Percentiles rank a stretch among this genome's conserved stretches.
Evolutionary conservation across 441 rosid genomes (phyloP).

Genomic region (Populus hybrid): DNA sequence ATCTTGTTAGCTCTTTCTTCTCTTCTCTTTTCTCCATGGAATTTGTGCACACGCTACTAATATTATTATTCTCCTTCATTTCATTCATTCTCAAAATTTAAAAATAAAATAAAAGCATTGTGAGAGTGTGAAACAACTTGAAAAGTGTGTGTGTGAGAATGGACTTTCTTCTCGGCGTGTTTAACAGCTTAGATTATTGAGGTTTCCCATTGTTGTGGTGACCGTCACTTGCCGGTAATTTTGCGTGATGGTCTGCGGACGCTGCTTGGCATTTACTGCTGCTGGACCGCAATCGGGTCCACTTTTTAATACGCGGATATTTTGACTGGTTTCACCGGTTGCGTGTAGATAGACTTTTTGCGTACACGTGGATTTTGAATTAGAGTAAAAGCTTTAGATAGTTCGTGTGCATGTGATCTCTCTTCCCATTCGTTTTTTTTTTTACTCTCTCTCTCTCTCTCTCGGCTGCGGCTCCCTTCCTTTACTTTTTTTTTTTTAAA

Average conservation of each 20-base stretch:
- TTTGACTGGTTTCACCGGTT: conserved; percentile 54
- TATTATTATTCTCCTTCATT: neutral
- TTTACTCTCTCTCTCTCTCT: conserved; percentile 17
- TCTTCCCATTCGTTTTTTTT: neutral
- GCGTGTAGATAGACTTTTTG: neutral
- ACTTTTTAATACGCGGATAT: conserved; percentile 37
- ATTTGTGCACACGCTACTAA: conserved; percentile 11
- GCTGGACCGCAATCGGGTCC: conserved; percentile 31
- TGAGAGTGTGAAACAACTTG: conserved; percentile 15
- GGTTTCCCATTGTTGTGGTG: conserved; percentile 49
- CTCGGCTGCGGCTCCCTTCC: conserved; percentile 16
- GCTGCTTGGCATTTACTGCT: conserved; percentile 55
- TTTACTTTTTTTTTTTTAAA: neutral
- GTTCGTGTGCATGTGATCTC: conserved; percentile 32
- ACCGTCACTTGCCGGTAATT: conserved; percentile 66
- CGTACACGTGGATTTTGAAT: conserved; percentile 9
- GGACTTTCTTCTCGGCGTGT: conserved; percentile 45
- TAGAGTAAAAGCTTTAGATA: neutral
- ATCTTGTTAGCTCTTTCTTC: neutral
- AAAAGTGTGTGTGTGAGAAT: conserved; percentile 39
- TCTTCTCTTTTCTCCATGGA: conserved; percentile 47
- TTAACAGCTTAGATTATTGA: conserved; percentile 60
- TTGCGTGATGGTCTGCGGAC: conserved; percentile 28
- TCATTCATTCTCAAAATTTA: neutral
- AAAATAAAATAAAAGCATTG: conserved; percentile 8